Base-by-base conservation (phyloP, 257 asterid species). In the Solanum commersonii region DNA sequence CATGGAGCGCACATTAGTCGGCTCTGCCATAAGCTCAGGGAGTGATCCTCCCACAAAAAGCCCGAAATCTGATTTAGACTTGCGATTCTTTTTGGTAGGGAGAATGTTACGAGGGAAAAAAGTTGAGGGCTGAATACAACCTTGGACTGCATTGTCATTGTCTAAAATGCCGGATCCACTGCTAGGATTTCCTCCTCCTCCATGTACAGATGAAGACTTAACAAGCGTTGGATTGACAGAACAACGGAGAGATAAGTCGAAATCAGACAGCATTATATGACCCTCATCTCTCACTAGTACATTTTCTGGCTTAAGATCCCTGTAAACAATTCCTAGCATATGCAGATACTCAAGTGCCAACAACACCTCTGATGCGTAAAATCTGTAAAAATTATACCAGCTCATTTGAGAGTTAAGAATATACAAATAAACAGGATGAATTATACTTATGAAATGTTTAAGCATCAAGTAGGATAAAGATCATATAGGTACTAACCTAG, bases 191-290 rank as follows among this genome's bases (percentile, higher is more conserved):
- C 87, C 90, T n/a, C 86, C 88, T 56, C 87, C 90, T 29, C 85
- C 88, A 59, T 95, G 98, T 20, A 90, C 93, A 1, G 95, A 93
- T 9, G 99, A 95, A 16, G 98, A 94, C 70, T 94, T 96, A 27
- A 96, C 98, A 2, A 96, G 98, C 0, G 98, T 96, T 46, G 99
- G 99, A 83, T 90, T 91, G 83, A 96, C 99, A 2, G 98, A 92
- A 94, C 99, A 96, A 25, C 99, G 98, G 67, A 96, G 98, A 0
- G 99, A 96, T 76, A 96, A 95, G 90, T 96, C 98, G 37, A 95
- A 96, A 83, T 96, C 99, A 33, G 99, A 96, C 33, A 96, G 94
- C 99, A 96, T 96, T 84, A 96, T 95, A 74, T 96, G 99, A 73
- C 99, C 99, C 86, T 93, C 96, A 25, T 94, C 98, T 86, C 99